Evolutionary conservation across 108 stramenopile genomes (phyloP).

Genomic region (Cyclotella kingstonii): DNA sequence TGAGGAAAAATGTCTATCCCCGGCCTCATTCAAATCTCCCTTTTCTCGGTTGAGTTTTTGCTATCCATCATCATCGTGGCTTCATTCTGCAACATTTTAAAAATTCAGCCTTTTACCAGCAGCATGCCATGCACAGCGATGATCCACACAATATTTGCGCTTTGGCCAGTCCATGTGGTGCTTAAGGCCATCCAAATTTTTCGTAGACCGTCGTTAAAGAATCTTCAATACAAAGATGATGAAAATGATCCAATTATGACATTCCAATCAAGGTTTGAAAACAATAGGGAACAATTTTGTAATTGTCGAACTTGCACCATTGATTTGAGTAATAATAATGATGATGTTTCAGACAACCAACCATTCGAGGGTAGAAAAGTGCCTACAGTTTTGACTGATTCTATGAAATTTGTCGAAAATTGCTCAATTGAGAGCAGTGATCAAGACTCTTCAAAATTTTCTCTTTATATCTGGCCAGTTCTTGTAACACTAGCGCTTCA

Average conservation of each 20-base stretch:
- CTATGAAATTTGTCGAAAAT: constrained; percentile 20
- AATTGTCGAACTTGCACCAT: not conserved
- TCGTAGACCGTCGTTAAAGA: not conserved
- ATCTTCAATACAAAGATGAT: not conserved
- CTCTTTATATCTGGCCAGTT: constrained; percentile 25
- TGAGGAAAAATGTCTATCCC: not conserved
- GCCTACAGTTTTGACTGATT: constrained; percentile 3
- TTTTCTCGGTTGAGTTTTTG: not conserved
- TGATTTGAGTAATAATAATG: not conserved
- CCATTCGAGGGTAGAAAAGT: not conserved
- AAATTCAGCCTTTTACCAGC: not conserved
- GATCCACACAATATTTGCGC: not conserved
- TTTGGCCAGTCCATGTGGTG: constrained; percentile 7
- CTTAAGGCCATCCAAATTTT: constrained; percentile 1
- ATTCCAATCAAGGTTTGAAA: constrained; percentile 2
- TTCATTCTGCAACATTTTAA: not conserved
- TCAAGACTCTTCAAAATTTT: constrained; percentile 5
- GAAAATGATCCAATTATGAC: not conserved
- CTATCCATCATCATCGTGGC: constrained; percentile 2
- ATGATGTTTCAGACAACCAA: not conserved
- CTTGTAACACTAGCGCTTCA: constrained; percentile 28
- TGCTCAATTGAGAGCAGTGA: constrained; percentile 2
- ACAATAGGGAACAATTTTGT: not conserved
- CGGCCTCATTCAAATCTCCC: not conserved
- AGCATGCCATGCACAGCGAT: not conserved